A percentile compares a stretch with the other conserved stretches of the same genome.
These are phyloP conservation scores for Jackrogersella minutella DNA, from an alignment of 495 filamentous ascomycete species.

Conservation along the genomic window DNA sequence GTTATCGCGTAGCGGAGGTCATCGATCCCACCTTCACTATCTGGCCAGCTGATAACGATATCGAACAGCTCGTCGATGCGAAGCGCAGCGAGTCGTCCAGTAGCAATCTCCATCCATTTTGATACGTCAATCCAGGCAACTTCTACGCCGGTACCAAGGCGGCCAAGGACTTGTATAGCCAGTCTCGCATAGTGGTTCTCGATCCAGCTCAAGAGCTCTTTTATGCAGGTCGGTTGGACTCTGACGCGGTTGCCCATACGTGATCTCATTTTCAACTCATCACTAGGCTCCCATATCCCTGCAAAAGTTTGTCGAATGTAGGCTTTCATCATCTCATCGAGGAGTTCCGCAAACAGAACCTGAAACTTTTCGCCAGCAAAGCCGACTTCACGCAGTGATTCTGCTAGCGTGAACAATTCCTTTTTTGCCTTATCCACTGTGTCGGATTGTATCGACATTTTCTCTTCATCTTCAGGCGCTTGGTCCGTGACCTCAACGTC, in stretches of 20 bases:
- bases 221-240: constrained; percentile 59
- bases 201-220: constrained; percentile 72
- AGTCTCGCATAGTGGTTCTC: constrained; percentile 74
- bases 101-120: constrained; percentile 82
- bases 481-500: constrained; percentile 54
- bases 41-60: constrained; percentile 84
- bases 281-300: constrained; percentile 58
- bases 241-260: constrained; percentile 14
- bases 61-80: constrained; percentile 87
- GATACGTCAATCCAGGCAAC: constrained; percentile 69
- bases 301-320: constrained; percentile 70
- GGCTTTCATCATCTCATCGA: constrained; percentile 72
- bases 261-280: constrained; percentile 33
- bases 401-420: constrained; percentile 64
- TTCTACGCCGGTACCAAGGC: constrained; percentile 43
- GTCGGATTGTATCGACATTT: constrained; percentile 19
- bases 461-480: constrained; percentile 14
- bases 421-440: constrained; percentile 51
- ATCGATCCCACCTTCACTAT: constrained; percentile 80
- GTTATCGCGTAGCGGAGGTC: constrained; percentile 68
- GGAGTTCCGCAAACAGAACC: constrained; percentile 76
- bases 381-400: constrained; percentile 73
- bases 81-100: constrained; percentile 78
- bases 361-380: constrained; percentile 78
- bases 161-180: constrained; percentile 66